A percentile compares a stretch with the other conserved stretches of the same genome.
Evolutionary conservation across 2,329 filamentous ascomycete genomes (phyloP).

Genomic region (Penicillium olsonii): DNA sequence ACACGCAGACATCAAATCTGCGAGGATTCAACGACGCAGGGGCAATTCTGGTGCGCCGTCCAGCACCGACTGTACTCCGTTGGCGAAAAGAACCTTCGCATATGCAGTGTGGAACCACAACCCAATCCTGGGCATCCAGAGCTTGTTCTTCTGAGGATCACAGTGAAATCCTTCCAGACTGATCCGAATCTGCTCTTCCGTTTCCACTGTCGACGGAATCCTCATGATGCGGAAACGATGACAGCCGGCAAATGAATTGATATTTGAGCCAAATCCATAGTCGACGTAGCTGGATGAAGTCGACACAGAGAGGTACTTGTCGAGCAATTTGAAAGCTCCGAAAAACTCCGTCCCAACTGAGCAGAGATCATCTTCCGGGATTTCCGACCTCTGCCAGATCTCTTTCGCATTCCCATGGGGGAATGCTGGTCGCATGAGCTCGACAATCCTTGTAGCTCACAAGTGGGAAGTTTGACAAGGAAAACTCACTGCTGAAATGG

Average conservation of each 20-base stretch:
- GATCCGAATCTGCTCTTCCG: slow-evolving; percentile 8
- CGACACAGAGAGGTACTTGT: slow-evolving; percentile 8
- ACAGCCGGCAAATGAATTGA: slow-evolving; percentile 13
- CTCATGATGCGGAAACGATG: slow-evolving; percentile 18
- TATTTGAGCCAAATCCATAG: slow-evolving; percentile 19
- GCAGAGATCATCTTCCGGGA: not conserved
- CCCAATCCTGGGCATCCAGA: not conserved
- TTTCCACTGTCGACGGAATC: not conserved
- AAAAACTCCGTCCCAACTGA: slow-evolving; percentile 14
- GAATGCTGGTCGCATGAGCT: not conserved
- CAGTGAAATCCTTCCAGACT: slow-evolving; percentile 17
- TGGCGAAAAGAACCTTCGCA: slow-evolving; percentile 4
- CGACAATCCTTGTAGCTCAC: not conserved
- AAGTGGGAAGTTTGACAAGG: not conserved
- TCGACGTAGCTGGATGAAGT: slow-evolving; percentile 14
- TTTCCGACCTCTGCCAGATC: not conserved
- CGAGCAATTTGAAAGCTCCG: slow-evolving; percentile 15
- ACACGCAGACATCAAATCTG: not conserved
- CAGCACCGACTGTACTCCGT: slow-evolving; percentile 4
- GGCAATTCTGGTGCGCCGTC: no score
- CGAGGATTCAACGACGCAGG: not conserved
- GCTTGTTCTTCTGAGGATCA: slow-evolving; percentile 16
- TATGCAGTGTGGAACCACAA: slow-evolving; percentile 4
- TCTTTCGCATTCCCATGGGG: not conserved
- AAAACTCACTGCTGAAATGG: not conserved